Conservation (phyloP, 805 yeast species). For the Alloascoidea hylecoeti region DNA sequence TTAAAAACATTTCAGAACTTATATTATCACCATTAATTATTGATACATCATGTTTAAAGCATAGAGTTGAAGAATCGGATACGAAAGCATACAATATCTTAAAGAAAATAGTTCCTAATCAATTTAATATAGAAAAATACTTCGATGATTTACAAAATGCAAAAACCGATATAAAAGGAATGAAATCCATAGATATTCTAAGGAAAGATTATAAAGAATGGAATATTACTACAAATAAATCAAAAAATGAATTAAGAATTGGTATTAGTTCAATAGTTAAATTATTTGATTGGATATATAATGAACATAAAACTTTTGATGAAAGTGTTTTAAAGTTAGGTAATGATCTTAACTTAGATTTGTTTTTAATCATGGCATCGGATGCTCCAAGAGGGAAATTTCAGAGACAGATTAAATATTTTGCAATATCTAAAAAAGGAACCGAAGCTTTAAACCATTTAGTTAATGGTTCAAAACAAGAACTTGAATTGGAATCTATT, state of each 20-base stretch:
- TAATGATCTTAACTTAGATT: conserved; percentile 19
- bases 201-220: conserved; percentile 80
- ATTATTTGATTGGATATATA: conserved; percentile 37
- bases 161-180: conserved; percentile 50
- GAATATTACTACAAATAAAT: conserved; percentile 18
- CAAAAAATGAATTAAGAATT: conserved; percentile 20
- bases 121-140: conserved; percentile 11
- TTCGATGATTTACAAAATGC: conserved; percentile 25
- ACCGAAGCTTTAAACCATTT: conserved; percentile 9
- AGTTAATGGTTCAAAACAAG: conserved; percentile 9
- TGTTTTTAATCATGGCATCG: conserved; percentile 34
- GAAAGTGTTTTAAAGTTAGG: conserved; percentile 17
- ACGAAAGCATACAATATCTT: conserved; percentile 26
- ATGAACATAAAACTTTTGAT: conserved; percentile 14
- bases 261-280: conserved; percentile 74
- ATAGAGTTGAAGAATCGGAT: conserved; percentile 53
- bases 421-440: conserved; percentile 7
- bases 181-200: conserved; percentile 46
- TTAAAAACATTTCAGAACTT: conserved; percentile 23
- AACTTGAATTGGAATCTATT: conserved; percentile 14
- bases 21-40: conserved; percentile 55
- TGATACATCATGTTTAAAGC: conserved; percentile 60
- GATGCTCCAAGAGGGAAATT: conserved; percentile 3
- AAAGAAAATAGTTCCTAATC: conserved; percentile 9
- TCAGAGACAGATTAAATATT: conserved; percentile 1